Base-by-base conservation (phyloP, 140 eudicot genomes). In the Cichorium intybus region DNA sequence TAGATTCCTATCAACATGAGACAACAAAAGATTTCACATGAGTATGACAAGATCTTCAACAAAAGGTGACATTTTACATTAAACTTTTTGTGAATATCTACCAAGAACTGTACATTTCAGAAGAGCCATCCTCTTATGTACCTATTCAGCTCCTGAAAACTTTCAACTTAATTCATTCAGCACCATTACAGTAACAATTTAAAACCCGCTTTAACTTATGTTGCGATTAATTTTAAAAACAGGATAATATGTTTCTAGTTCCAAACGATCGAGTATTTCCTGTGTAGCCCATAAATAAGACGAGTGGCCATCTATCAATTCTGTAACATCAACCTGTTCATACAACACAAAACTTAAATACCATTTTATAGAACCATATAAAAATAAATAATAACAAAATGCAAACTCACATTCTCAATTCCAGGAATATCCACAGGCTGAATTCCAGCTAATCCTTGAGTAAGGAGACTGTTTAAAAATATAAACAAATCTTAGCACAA, bases 381-480 rank as follows among this genome's bases (percentile, higher is more conserved):
- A 23, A 12, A 28, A 15, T 2, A 17, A 21, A 24, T 23, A 27
- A 20, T 49, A 51, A 52, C 24, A 18, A 29, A 39, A 66, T 5
- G 41, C 21, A 50, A 31, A 71, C 95, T 75, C 81, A 89, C 99
- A 75, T 93, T 93, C 77, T 93, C 94, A 61, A 93, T 82, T 45
- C 97, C 99, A 17, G 99, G 99, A 67, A 86, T 72, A 31, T 86
- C 81, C 35, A 86, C 88, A 2, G 94, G 69, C 66, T 93, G 90
- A 63, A 93, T 86, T 72, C 99, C 99, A 63, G 99, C 99, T 66
- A 93, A 74, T 49, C 97, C 99, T 80, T 81, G 82, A 17, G 85
- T 83, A 37, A 93, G 90, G 62, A 93, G 90, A 78, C 99, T 93
- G 90, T 76, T 46, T 24, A 74, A 64, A 47, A 55, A 65, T 60